These are phyloP conservation scores for Golovinomyces cichoracearum DNA, from an alignment of 2,329 filamentous ascomycete species.

Conservation along the genomic window DNA sequence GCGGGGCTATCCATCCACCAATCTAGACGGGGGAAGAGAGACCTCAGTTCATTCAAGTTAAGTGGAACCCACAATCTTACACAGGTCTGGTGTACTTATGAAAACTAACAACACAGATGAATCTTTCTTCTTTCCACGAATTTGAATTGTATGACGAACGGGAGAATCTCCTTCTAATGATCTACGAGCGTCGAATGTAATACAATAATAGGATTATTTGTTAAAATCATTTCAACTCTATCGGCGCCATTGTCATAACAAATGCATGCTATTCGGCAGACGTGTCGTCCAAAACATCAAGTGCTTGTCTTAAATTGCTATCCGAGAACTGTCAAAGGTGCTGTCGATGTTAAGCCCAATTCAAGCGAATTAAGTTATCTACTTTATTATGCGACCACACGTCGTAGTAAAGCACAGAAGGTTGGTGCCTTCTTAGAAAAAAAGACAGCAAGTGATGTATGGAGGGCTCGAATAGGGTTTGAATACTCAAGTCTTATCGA, in stretches of 20 bases:
- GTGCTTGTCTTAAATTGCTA: conserved; percentile 91
- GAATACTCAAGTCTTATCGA: not conserved
- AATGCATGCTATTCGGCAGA: conserved; percentile 41
- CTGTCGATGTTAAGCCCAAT: conserved; percentile 82
- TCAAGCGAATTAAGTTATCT: conserved; percentile 91
- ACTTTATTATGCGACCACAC: conserved; percentile 85
- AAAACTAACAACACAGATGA: too few species aligned
- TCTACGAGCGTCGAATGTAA: too few species aligned
- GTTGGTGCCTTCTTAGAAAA: conserved; percentile 86
- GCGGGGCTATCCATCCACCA: too few species aligned
- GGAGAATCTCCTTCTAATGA: too few species aligned
- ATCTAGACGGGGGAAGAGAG: too few species aligned
- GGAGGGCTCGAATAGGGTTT: conserved; percentile 64
- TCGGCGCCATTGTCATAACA: conserved; percentile 4
- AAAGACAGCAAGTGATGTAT: conserved; percentile 76
- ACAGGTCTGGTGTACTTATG: too few species aligned
- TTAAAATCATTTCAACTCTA: not conserved
- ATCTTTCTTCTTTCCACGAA: too few species aligned
- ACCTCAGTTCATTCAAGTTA: too few species aligned
- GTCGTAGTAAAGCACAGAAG: conserved; percentile 85
- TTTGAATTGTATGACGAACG: too few species aligned
- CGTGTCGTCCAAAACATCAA: conserved; percentile 81
- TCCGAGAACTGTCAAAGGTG: conserved; percentile 70
- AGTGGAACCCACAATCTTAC: too few species aligned
- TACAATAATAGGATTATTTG: too few species aligned